Evolutionary conservation across 371 early-diverging fungal species (phyloP), one percentile per base, ranked within the genome.

Genomic region (Mucor mucedo): DNA sequence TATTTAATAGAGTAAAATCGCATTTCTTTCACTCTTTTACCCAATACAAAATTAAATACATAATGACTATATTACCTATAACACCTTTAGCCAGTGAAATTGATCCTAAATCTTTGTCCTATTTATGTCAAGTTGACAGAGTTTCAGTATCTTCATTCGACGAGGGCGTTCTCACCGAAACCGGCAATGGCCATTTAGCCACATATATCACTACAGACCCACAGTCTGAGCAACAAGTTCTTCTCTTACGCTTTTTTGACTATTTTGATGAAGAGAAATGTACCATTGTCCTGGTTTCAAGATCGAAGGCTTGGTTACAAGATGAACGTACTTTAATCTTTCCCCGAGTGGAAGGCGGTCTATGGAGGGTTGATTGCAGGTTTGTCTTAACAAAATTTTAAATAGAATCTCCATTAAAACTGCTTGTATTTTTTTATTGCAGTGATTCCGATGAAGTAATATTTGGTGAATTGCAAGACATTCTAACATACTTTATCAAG

Each of bases 251-350:
- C 14, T 70, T 76, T 45, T 60, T 65, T 29, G 55, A 72, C 16
- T 60, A 60, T 45, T 65, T 53, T 30, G 65, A 71, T 27, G 54
- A 70, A 47, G 63, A 72, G 54, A 58, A 41, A 9, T 70, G 68
- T n/a, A 56, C 66, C 0, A 71, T 77, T 49, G 61, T 63, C 11
- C 56, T 77, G 4, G 60, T 63, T 3, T 67, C 78, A 2, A 57
- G 59, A 41, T 71, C 78, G 1, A 69, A 72, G n/a, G 72, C 78
- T 5, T 77, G 78, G 78, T 58, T 75, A 27, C 68, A 74, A 50
- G 67, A 65, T 4, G 67, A 70, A 2, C 35, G 50, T 27, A 62
- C 66, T 3, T 45, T 77, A 27, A 65, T 77, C 41, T 63, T 73
- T 62, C 75, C 70, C 44, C 55, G 59, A n/a, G 41, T 47, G 3